Evolutionary conservation across 495 filamentous ascomycete genomes (phyloP).

Genomic region (Hamigera avellanea): DNA sequence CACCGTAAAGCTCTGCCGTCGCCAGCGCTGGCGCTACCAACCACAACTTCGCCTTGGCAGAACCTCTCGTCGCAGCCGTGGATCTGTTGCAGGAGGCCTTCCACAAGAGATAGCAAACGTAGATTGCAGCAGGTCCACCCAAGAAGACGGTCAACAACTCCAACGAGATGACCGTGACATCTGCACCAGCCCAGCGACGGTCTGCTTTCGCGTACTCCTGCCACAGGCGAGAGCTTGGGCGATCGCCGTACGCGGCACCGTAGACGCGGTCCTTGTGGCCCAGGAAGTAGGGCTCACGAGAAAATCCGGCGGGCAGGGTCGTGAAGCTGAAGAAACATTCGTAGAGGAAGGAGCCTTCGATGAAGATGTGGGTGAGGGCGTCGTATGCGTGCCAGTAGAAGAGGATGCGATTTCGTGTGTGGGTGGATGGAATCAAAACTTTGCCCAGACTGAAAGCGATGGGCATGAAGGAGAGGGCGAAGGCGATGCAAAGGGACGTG

Average conservation of each 20-base stretch:
- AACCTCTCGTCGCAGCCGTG: constrained; percentile 7
- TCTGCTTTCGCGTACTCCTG: constrained; percentile 91
- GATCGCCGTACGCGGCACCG: constrained; percentile 57
- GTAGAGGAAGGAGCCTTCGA: constrained; percentile 86
- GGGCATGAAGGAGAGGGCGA: constrained; percentile 42
- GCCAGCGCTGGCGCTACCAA: constrained; percentile 66
- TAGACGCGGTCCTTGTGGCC: constrained; percentile 46
- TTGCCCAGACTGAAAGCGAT: constrained; percentile 36
- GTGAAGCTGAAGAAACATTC: constrained; percentile 76
- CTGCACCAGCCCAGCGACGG: constrained; percentile 65
- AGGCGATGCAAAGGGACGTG: constrained; percentile 40
- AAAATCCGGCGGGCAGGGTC: constrained; percentile 26
- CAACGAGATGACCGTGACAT: constrained; percentile 66
- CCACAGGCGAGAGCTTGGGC: constrained; percentile 64
- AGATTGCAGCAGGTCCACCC: constrained; percentile 60
- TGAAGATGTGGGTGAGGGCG: constrained; percentile 73
- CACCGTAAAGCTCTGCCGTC: constrained; percentile 91
- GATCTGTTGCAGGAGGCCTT: constrained; percentile 14
- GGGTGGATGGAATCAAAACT: constrained; percentile 32
- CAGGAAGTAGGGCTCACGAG: constrained; percentile 39
- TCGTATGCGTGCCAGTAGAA: constrained; percentile 96
- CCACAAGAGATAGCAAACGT: constrained; percentile 55
- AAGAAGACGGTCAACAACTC: constrained; percentile 78
- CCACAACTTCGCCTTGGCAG: constrained; percentile 46
- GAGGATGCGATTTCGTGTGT: constrained; percentile 49